A percentile compares a stretch with the other conserved stretches of the same genome.
These are phyloP conservation scores for Tolypocladium cylindrosporum DNA, from an alignment of 2,329 filamentous ascomycete genomes.

Conservation along the genomic window DNA sequence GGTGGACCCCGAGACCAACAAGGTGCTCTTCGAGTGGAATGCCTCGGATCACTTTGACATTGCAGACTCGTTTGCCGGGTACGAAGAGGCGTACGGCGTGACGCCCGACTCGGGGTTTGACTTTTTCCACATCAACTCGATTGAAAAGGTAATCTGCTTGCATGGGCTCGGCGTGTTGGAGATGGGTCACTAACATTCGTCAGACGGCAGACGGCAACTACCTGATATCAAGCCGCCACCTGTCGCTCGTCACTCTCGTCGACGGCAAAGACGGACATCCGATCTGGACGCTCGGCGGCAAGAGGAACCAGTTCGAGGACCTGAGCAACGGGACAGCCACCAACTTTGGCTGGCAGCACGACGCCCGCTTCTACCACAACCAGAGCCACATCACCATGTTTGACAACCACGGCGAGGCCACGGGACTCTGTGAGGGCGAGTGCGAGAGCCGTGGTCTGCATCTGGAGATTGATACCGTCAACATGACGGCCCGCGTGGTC, in stretches of 20 bases:
- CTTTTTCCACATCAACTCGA: constrained; percentile 28
- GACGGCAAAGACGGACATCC: background rate
- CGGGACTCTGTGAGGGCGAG: constrained; percentile 13
- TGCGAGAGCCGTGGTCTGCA: constrained; percentile 7
- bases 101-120: constrained; percentile 20
- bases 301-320: constrained; percentile 23
- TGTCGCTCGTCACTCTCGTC: background rate
- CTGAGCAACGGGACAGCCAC: constrained; percentile 21
- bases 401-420: constrained; percentile 26
- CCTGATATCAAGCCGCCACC: background rate
- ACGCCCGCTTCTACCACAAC: constrained; percentile 20
- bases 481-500: constrained; percentile 18
- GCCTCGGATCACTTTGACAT: constrained; percentile 21
- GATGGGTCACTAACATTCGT: background rate
- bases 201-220: background rate
- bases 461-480: constrained; percentile 15
- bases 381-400: constrained; percentile 24
- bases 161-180: background rate
- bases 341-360: constrained; percentile 28
- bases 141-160: constrained; percentile 21
- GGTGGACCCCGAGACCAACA: constrained; percentile 24
- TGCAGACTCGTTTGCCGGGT: constrained; percentile 14
- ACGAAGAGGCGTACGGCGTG: constrained; percentile 17
- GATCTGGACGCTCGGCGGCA: constrained; percentile 26
- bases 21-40: constrained; percentile 26